Base-by-base conservation (phyloP, 1,139 yeast genomes). In the Blastobotrys buckinghamii region DNA sequence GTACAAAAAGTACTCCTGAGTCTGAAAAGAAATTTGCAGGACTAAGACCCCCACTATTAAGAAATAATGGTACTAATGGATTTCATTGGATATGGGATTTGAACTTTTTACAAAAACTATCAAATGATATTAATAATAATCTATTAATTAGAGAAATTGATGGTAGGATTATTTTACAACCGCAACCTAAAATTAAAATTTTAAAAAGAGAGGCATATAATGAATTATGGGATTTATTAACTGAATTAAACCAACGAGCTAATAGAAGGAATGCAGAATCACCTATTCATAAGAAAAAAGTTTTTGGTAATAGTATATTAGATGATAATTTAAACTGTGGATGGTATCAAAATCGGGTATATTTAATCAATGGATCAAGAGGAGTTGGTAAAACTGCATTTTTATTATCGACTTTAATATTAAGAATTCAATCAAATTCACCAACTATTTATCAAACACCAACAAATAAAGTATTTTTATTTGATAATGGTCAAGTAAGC, bases 381-480 rank as follows among this genome's bases (percentile, higher is more conserved):
- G 45, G 49, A 3, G 41, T 42, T 4, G 49, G 49, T 12, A 47
- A 47, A 27, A 47, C 46, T 6, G 45, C 39, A 35, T 47, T 47
- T 20, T 32, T 47, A 10, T 16, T 47, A 7, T 17, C 26, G 13
- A 47, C 49, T 13, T 13, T 47, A 30, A 38, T 47, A 2, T 15
- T 12, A 5, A 45, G 49, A 16, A 33, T 38, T 16, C 19, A 34
- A 20, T 10, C 15, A 10, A 42, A 42, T 19, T 32, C 17, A 20
- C 42, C 49, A n/a, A 42, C 46, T 9, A 38, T 47, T 29, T 19
- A 38, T 22, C 45, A 47, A 15, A 15, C 45, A 5, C n/a, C 35
- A n/a, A 12, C 10, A 10, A 19, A 27, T 20, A 22, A 10, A 13
- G 49, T 39, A 10, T 47, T 41, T 42, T 20, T 47, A 13, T 34